Percentiles rank a stretch among this genome's conserved stretches.
These are phyloP conservation scores for Eruca vesicaria DNA, from an alignment of 441 rosid species.

Conservation along the genomic window DNA sequence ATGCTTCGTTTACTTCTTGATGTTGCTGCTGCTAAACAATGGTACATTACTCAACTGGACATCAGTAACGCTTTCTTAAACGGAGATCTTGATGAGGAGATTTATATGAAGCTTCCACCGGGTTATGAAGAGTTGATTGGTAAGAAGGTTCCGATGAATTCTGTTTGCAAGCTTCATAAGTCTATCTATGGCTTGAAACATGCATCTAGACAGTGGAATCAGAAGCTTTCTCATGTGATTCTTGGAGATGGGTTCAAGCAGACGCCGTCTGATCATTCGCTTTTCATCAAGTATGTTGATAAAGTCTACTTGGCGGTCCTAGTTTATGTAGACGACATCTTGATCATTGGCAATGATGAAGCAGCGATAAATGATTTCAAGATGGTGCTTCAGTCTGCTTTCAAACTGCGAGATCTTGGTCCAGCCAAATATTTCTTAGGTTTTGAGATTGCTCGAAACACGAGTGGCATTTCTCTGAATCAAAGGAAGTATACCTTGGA, in stretches of 20 bases:
- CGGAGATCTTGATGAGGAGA: neutral
- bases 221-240: neutral
- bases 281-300: too few species aligned
- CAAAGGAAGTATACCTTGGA: neutral
- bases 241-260: neutral
- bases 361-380: neutral
- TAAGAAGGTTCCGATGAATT: neutral
- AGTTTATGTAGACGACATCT: neutral
- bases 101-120: neutral
- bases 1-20: too few species aligned
- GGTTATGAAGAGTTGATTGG: neutral
- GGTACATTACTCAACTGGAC: neutral
- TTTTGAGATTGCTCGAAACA: neutral
- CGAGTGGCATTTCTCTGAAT: neutral
- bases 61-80: neutral
- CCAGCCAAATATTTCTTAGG: neutral
- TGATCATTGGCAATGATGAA: neutral
- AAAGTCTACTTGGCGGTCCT: neutral
- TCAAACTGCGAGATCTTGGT: neutral
- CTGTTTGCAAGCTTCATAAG: neutral
- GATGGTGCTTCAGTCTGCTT: neutral
- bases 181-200: neutral
- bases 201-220: neutral
- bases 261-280: neutral
- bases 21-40: neutral